Conservation (phyloP, 139 green algal genomes). For the Coelastrella sp. region DNA sequence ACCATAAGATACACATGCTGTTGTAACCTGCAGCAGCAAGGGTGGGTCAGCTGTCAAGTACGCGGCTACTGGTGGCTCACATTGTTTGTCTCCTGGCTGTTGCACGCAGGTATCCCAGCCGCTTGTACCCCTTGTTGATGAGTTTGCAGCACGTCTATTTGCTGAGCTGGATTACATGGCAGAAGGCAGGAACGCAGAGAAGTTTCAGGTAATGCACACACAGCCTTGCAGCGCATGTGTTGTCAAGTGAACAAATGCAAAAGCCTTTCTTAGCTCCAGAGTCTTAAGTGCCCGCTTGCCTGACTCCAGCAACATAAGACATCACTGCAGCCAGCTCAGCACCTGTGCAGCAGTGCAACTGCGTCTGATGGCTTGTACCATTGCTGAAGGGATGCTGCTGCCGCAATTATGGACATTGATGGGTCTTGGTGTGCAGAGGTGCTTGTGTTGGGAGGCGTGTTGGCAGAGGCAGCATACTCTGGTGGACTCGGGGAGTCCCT, state of each 20-base stretch:
- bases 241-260: no score
- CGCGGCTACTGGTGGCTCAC: not conserved
- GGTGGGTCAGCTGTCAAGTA: not conserved
- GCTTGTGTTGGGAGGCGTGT: not conserved
- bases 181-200: conserved; percentile 92
- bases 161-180: conserved; percentile 95
- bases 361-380: no score
- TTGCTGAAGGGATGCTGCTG: no score
- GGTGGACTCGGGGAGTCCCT: not conserved
- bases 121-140: conserved; percentile 94
- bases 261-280: no score
- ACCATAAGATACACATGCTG: no score
- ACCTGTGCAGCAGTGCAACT: no score
- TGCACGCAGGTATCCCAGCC: conserved; percentile 71
- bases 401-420: no score
- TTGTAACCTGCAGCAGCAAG: no score
- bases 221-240: not conserved
- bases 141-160: conserved; percentile 96
- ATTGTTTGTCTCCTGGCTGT: not conserved
- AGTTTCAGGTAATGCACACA: conserved; percentile 69
- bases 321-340: no score
- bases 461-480: not conserved
- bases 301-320: no score
- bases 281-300: no score
- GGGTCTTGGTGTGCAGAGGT: no score